Conservation (phyloP, 2,329 filamentous ascomycete genomes). For the Cryphonectria japonica region DNA sequence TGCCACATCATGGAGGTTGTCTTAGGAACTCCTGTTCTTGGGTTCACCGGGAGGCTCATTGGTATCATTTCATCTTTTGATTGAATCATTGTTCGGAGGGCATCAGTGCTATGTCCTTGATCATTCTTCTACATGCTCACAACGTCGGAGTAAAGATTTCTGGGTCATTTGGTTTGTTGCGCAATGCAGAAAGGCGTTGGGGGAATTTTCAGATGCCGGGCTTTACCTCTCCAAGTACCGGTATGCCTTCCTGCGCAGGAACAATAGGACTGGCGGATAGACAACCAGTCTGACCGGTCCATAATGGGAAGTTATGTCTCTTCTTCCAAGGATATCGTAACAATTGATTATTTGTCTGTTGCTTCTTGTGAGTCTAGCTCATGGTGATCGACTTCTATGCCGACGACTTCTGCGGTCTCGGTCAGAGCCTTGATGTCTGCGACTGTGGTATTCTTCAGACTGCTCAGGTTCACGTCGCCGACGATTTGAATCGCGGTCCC, state of each 20-base stretch:
- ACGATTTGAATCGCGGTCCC: constrained; percentile 38
- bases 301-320: background rate
- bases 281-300: constrained; percentile 7
- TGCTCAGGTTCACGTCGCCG: constrained; percentile 38
- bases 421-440: constrained; percentile 31
- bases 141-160: background rate
- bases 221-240: background rate
- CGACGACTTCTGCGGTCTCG: constrained; percentile 36
- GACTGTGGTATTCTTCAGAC: constrained; percentile 32
- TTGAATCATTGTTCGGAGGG: background rate
- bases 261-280: constrained; percentile 24
- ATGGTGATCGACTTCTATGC: constrained; percentile 51
- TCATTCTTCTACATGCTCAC: background rate
- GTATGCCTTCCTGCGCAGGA: constrained; percentile 19
- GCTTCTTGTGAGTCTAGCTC: background rate
- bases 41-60: background rate
- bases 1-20: background rate
- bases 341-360: background rate
- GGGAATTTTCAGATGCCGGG: background rate
- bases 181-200: constrained; percentile 32
- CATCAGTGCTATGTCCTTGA: background rate
- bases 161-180: background rate
- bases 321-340: background rate
- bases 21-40: background rate
- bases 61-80: background rate